Percentiles rank a stretch among this genome's conserved stretches.
Evolutionary conservation across 768 basidiomycete species (phyloP).

Genomic region (Suillus alpinus): DNA sequence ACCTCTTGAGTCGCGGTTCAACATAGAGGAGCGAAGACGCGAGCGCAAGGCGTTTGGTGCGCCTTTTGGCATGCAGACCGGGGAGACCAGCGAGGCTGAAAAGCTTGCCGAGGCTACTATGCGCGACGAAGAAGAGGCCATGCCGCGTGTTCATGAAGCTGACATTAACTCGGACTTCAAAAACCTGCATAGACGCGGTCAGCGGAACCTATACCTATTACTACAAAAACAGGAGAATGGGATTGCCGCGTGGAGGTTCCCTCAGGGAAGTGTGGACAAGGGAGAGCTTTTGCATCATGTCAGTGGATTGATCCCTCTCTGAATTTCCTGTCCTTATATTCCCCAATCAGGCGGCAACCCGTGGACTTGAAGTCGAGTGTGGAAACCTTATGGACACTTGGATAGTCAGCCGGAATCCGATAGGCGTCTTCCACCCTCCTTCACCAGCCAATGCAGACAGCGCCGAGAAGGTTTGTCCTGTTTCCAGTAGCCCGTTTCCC

Average conservation of each 20-base stretch:
- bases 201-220: constrained; percentile 87
- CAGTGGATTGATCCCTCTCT: constrained; percentile 15
- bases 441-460: constrained; percentile 25
- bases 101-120: constrained; percentile 58
- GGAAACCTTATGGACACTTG: constrained; percentile 89
- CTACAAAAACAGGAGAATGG: constrained; percentile 49
- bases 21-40: constrained; percentile 66
- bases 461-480: constrained; percentile 34
- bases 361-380: constrained; percentile 67
- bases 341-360: constrained; percentile 61
- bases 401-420: constrained; percentile 88
- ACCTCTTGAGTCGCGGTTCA: constrained; percentile 77
- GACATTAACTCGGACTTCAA: constrained; percentile 61
- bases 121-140: constrained; percentile 58
- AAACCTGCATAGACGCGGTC: constrained; percentile 78
- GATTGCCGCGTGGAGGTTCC: constrained; percentile 76
- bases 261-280: constrained; percentile 58
- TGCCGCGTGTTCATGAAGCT: constrained; percentile 58
- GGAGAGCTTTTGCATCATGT: constrained; percentile 81
- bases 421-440: constrained; percentile 69
- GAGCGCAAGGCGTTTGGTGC: constrained; percentile 75
- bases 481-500: not conserved
- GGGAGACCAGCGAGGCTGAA: constrained; percentile 44
- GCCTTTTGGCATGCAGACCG: constrained; percentile 46
- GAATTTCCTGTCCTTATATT: not conserved